These are phyloP conservation scores for Spergularia azorica DNA, from an alignment of 179 eudicot genomes.

Conservation along the genomic window DNA sequence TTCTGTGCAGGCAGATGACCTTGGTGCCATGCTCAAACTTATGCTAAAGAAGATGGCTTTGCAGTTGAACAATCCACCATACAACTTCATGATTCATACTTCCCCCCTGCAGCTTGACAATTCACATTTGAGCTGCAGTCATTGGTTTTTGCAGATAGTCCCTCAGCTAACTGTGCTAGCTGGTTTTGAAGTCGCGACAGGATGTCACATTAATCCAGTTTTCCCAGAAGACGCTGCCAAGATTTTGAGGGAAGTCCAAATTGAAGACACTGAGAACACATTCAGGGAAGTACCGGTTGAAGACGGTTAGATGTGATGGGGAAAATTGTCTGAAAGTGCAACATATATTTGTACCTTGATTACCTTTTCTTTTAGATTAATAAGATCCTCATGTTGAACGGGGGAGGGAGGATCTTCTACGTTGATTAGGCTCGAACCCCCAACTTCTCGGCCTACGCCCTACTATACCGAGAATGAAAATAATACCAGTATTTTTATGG, in stretches of 20 bases:
- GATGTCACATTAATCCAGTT: constrained; percentile 88
- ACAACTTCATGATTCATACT: constrained; percentile 83
- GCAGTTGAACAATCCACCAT: constrained; percentile 89
- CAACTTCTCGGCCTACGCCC: no score
- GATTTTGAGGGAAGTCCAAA: constrained; percentile 59
- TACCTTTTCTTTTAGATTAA: no score
- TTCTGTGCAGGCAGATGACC: constrained; percentile 76
- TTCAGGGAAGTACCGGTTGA: constrained; percentile 19
- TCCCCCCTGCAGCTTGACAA: constrained; percentile 51
- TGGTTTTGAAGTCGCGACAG: constrained; percentile 87
- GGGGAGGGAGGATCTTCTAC: no score
- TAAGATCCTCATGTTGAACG: background rate
- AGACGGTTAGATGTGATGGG: background rate
- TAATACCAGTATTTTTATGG: background rate
- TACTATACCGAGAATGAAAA: background rate
- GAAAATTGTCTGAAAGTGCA: background rate
- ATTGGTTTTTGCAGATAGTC: constrained; percentile 91
- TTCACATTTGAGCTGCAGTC: constrained; percentile 52
- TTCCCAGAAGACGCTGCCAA: constrained; percentile 94
- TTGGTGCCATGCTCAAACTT: constrained; percentile 78
- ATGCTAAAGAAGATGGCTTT: constrained; percentile 66
- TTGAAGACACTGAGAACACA: constrained; percentile 20
- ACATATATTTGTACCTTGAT: background rate
- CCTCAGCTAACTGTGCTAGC: constrained; percentile 72
- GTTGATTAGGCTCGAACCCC: no score